Evolutionary conservation across 1,139 yeast genomes (phyloP).

Genomic region (Chernovozyma sophiae-reginae): DNA sequence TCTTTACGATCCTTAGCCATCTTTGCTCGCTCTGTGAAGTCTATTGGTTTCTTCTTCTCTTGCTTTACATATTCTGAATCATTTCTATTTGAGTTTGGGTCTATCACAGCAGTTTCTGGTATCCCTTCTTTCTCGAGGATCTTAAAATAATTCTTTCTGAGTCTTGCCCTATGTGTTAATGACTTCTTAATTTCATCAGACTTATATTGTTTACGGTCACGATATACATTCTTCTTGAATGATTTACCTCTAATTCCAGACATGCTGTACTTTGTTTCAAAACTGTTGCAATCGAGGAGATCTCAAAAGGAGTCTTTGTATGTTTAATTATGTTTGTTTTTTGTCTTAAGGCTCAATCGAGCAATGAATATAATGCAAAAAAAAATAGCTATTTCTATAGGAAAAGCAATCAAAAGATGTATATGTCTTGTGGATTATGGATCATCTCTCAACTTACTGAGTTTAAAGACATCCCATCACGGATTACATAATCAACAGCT

Average conservation of each 20-base stretch:
- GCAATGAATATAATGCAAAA: no score
- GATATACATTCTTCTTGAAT: slow-evolving; percentile 23
- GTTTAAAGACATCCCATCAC: no score
- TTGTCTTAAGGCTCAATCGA: neutral
- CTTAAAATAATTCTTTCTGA: slow-evolving; percentile 79
- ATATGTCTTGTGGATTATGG: no score
- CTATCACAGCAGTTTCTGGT: slow-evolving; percentile 12
- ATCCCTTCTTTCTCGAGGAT: slow-evolving; percentile 68
- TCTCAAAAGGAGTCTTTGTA: neutral
- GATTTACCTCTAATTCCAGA: slow-evolving; percentile 9
- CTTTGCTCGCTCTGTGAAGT: slow-evolving; percentile 46
- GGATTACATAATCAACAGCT: no score
- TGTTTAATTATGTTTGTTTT: neutral
- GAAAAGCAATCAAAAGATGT: no score
- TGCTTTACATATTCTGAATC: neutral
- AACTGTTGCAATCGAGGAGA: no score
- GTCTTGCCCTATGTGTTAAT: slow-evolving; percentile 75
- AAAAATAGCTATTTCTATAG: no score
- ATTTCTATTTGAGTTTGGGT: neutral
- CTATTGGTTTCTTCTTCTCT: slow-evolving; percentile 16
- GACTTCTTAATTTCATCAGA: slow-evolving; percentile 67
- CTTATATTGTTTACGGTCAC: slow-evolving; percentile 40
- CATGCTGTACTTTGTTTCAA: no score
- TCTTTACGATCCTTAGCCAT: slow-evolving; percentile 43
- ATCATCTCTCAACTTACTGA: no score